These are phyloP conservation scores for Eragrostis curvula DNA, from an alignment of 176 grass and related monocot genomes.

Conservation along the genomic window DNA sequence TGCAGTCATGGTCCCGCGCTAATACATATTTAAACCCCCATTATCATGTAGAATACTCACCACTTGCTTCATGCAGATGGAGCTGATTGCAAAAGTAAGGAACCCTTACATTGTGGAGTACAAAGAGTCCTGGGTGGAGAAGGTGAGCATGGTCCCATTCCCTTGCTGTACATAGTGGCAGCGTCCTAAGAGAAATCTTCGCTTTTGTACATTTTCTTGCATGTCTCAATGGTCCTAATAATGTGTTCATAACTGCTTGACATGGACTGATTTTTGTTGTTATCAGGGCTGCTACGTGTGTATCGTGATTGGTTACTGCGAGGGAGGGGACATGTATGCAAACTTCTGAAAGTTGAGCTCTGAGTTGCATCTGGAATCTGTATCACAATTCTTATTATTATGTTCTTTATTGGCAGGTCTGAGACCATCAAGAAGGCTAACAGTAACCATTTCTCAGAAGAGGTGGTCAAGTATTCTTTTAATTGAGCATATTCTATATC, in stretches of 20 bases:
- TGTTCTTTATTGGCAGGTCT: conserved; percentile 53
- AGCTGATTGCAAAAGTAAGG: conserved; percentile 87
- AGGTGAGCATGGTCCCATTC: conserved; percentile 56
- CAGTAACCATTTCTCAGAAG: conserved; percentile 76
- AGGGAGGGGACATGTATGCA: conserved; percentile 95
- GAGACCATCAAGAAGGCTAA: conserved; percentile 87
- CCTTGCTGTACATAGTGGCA: conserved; percentile 39
- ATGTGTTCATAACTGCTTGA: conserved; percentile 27
- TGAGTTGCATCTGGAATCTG: conserved; percentile 20
- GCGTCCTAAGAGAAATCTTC: conserved; percentile 22
- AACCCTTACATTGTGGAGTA: conserved; percentile 96
- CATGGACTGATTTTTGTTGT: conserved; percentile 30
- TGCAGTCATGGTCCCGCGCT: background rate
- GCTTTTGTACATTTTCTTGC: conserved; percentile 19
- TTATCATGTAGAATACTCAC: conserved; percentile 14
- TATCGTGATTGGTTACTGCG: conserved; percentile 91
- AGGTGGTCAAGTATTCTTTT: conserved; percentile 59
- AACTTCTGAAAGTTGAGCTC: conserved; percentile 31
- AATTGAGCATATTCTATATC: background rate
- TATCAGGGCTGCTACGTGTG: conserved; percentile 93
- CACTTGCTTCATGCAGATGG: conserved; percentile 65
- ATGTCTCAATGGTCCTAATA: conserved; percentile 23
- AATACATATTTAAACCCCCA: background rate
- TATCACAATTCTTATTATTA: background rate
- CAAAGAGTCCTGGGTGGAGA: conserved; percentile 96